Percentiles rank a stretch among this genome's conserved stretches.
Conservation (phyloP, 257 asterid genomes). For the Thymus mandschuricus region DNA sequence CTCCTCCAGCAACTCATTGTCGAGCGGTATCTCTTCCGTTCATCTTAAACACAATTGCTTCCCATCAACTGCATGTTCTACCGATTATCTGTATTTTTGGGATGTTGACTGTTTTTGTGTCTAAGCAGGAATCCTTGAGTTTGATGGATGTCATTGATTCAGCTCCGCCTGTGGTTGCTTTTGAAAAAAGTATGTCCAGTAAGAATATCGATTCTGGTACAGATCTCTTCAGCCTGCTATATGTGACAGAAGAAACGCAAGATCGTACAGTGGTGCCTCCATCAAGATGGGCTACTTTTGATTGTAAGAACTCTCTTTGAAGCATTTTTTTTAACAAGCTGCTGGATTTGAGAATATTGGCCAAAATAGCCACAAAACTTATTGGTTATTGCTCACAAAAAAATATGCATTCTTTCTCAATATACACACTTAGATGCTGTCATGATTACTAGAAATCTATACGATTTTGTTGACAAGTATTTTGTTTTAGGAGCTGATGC, state of each 20-base stretch:
- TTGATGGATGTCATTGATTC: slow-evolving; percentile 42
- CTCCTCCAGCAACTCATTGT: slow-evolving; percentile 44
- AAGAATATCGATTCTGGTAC: slow-evolving; percentile 35
- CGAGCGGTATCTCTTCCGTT: no score
- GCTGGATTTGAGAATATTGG: no score
- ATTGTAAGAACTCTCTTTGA: slow-evolving; percentile 77
- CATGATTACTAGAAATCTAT: no score
- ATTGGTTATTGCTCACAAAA: no score
- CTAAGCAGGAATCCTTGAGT: slow-evolving; percentile 68
- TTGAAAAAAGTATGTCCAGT: slow-evolving; percentile 31
- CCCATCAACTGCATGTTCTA: no score
- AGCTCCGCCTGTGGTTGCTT: slow-evolving; percentile 34
- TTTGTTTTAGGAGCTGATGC: slow-evolving; percentile 46
- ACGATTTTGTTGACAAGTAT: not conserved
- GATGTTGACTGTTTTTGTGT: no score
- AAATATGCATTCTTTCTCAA: no score
- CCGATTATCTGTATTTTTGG: no score
- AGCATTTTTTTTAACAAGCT: no score
- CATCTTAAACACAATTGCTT: no score
- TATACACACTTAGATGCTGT: no score
- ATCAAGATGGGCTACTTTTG: slow-evolving; percentile 96
- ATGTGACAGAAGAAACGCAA: slow-evolving; percentile 57
- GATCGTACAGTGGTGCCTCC: slow-evolving; percentile 84
- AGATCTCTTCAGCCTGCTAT: slow-evolving; percentile 84
- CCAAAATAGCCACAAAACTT: no score